These are phyloP conservation scores for Aaosphaeria arxii DNA, from an alignment of 2,329 filamentous ascomycete genomes.

Conservation along the genomic window DNA sequence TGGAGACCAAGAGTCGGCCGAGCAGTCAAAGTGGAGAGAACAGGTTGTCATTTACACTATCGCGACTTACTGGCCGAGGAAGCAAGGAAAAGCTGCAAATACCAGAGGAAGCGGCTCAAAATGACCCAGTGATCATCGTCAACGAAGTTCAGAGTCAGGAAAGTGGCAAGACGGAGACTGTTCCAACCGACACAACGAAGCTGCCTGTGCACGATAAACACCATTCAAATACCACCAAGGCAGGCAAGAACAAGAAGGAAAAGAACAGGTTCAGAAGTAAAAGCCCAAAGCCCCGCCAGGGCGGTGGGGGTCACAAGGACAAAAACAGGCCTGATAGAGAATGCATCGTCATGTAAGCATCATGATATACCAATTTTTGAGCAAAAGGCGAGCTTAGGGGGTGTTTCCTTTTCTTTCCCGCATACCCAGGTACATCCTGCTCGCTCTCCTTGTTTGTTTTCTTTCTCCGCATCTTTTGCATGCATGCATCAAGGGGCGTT, in stretches of 20 bases:
- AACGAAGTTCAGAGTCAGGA: slow-evolving; percentile 16
- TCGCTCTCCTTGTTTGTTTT: too few species aligned
- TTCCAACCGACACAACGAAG: background rate
- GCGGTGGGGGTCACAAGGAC: slow-evolving; percentile 15
- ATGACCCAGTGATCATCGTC: slow-evolving; percentile 28
- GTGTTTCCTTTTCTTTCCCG: too few species aligned
- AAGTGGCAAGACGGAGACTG: slow-evolving; percentile 1
- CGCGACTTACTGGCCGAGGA: slow-evolving; percentile 37
- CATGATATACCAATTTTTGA: too few species aligned
- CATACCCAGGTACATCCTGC: too few species aligned
- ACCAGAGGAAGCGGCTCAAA: slow-evolving; percentile 12
- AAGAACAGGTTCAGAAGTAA: slow-evolving; percentile 35
- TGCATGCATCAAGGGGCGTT: too few species aligned
- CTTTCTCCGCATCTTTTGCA: too few species aligned
- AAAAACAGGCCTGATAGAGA: slow-evolving; percentile 40
- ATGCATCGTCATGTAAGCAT: slow-evolving; percentile 41
- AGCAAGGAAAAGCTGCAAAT: slow-evolving; percentile 40
- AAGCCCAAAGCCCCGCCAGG: slow-evolving; percentile 38
- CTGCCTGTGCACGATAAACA: slow-evolving; percentile 22
- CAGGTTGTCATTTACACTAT: slow-evolving; percentile 42
- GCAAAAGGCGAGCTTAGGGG: too few species aligned
- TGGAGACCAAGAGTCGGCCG: slow-evolving; percentile 39
- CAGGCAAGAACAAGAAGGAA: slow-evolving; percentile 23
- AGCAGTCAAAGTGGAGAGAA: slow-evolving; percentile 39
- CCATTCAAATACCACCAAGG: slow-evolving; percentile 22